A percentile compares a stretch with the other conserved stretches of the same genome.
Evolutionary conservation across 371 early-diverging fungal species (phyloP).

Genomic region (Caulochytrium protostelioides): DNA sequence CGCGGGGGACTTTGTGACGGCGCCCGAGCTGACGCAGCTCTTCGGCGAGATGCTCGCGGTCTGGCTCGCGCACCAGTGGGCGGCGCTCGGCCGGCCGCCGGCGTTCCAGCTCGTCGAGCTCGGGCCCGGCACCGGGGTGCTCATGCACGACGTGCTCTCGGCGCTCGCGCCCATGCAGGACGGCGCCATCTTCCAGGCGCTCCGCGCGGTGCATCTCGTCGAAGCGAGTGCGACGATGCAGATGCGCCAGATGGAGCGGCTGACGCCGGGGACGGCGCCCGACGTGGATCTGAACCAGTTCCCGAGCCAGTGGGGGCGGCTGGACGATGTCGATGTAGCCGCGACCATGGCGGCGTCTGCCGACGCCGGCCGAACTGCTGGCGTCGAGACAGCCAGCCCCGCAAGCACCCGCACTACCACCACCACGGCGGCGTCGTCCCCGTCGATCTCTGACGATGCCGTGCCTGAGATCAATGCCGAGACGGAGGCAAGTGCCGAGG

Average conservation of each 20-base stretch:
- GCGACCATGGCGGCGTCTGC: no score
- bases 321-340: no score
- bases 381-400: no score
- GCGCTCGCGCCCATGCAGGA: slow-evolving; percentile 13
- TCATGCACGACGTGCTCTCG: slow-evolving; percentile 77
- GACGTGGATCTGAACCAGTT: background rate
- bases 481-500: no score
- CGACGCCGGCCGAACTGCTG: no score
- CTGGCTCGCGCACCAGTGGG: slow-evolving; percentile 59
- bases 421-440: no score
- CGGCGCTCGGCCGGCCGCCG: slow-evolving; percentile 16
- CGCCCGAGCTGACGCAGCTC: slow-evolving; percentile 90
- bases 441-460: no score
- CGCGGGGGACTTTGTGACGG: slow-evolving; percentile 84
- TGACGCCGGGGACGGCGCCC: background rate
- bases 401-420: no score
- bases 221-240: background rate
- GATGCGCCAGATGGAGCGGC: background rate
- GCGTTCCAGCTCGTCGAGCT: slow-evolving; percentile 59
- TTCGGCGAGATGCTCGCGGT: slow-evolving; percentile 75
- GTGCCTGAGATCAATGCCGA: no score
- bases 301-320: background rate
- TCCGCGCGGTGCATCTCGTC: background rate
- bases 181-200: background rate
- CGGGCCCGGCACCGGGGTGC: slow-evolving; percentile 85